These are phyloP conservation scores for Saccharomycopsis microspora DNA, from an alignment of 805 yeast genomes.

Conservation along the genomic window DNA sequence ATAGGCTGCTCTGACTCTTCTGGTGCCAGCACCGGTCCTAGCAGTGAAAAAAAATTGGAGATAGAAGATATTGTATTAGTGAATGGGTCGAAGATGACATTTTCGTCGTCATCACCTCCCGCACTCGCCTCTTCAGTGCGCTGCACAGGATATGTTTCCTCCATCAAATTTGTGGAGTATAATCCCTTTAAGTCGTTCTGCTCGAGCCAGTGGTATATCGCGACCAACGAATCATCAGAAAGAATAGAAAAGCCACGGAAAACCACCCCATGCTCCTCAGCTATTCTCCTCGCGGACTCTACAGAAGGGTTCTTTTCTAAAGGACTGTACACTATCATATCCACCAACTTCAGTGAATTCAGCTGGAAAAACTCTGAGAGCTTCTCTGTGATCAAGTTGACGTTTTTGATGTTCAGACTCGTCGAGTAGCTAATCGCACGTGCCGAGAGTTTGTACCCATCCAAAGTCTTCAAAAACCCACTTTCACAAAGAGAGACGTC, in stretches of 20 bases:
- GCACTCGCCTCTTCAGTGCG: background rate
- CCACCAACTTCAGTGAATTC: slow-evolving; percentile 13
- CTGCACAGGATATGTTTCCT: background rate
- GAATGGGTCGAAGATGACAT: slow-evolving; percentile 13
- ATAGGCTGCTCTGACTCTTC: background rate
- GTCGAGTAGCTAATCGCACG: slow-evolving; percentile 9
- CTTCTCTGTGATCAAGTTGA: slow-evolving; percentile 15
- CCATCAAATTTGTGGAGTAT: background rate
- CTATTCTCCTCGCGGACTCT: background rate
- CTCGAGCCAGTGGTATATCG: slow-evolving; percentile 14
- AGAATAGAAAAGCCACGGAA: slow-evolving; percentile 15
- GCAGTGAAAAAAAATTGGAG: slow-evolving; percentile 1
- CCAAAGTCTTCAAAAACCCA: slow-evolving; percentile 11
- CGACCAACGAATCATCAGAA: slow-evolving; percentile 11
- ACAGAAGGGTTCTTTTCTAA: background rate
- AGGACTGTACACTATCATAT: slow-evolving; percentile 14
- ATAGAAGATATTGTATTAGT: slow-evolving; percentile 8
- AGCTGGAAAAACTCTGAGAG: slow-evolving; percentile 15
- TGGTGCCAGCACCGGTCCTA: background rate
- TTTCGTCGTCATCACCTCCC: background rate
- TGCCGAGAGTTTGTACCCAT: slow-evolving; percentile 14
- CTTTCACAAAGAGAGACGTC: slow-evolving; percentile 10
- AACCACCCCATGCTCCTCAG: slow-evolving; percentile 15
- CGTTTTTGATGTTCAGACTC: slow-evolving; percentile 10
- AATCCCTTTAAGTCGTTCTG: slow-evolving; percentile 6